A percentile compares a stretch with the other conserved stretches of the same genome.
Conservation (phyloP, 2,329 filamentous ascomycete genomes). For the Xylaria multiplex region DNA sequence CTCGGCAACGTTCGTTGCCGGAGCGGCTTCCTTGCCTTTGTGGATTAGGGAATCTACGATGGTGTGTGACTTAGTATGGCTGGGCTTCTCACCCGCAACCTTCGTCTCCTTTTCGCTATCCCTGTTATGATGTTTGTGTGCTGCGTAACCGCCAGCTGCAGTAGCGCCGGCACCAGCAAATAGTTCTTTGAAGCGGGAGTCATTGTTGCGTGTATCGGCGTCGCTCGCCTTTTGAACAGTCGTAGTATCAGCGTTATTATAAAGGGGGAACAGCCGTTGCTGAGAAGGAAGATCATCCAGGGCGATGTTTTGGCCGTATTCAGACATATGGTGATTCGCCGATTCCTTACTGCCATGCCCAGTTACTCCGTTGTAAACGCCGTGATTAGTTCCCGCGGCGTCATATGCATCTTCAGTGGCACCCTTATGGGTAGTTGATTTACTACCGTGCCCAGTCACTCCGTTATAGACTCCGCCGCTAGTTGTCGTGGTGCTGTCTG, state of each 20-base stretch:
- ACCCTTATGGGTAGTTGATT: neutral
- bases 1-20: neutral
- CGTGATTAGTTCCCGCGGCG: neutral
- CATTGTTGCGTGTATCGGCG: neutral
- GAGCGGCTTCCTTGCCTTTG: neutral
- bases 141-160: constrained; percentile 14
- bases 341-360: constrained; percentile 43
- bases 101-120: neutral
- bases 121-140: constrained; percentile 14
- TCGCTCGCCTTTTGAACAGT: neutral
- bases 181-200: constrained; percentile 38
- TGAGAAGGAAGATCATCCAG: constrained; percentile 19
- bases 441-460: constrained; percentile 41
- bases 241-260: neutral
- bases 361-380: constrained; percentile 39
- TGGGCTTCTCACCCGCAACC: constrained; percentile 1
- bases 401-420: no score
- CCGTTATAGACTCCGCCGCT: constrained; percentile 19
- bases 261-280: constrained; percentile 38
- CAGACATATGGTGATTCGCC: neutral
- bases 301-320: neutral
- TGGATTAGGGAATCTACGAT: neutral
- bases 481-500: neutral
- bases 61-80: neutral
- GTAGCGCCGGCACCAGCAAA: constrained; percentile 32